phyloP scores from a whole-genome alignment of 768 basidiomycete species.

The Phylloporus sp. region DNA sequence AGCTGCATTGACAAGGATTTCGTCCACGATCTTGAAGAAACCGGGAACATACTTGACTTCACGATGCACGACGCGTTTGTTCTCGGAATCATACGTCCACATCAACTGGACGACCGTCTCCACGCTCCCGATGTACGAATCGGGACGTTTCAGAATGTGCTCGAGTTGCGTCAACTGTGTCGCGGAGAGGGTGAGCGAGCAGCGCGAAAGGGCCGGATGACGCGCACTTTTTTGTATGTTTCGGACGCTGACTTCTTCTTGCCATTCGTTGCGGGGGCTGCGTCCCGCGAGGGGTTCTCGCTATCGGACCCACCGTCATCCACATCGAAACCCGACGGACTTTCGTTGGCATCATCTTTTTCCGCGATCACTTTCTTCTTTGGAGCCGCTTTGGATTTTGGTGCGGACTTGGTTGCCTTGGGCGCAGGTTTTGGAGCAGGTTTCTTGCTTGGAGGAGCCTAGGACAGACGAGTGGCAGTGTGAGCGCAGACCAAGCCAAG shows the following conservation, averaged over 20 bases:
- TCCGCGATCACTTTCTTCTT: slow-evolving; percentile 72
- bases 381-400: slow-evolving; percentile 47
- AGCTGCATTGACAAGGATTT: slow-evolving; percentile 98
- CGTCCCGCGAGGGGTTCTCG: slow-evolving; percentile 29
- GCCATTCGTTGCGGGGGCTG: slow-evolving; percentile 28
- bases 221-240: slow-evolving; percentile 78
- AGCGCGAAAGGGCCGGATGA: neutral
- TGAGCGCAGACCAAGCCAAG: slow-evolving; percentile 7
- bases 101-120: slow-evolving; percentile 81
- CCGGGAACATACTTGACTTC: slow-evolving; percentile 92
- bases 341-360: slow-evolving; percentile 54
- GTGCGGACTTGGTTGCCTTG: slow-evolving; percentile 36
- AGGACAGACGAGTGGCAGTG: slow-evolving; percentile 14
- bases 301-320: slow-evolving; percentile 36
- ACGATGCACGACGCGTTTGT: slow-evolving; percentile 76
- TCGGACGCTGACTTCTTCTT: slow-evolving; percentile 91
- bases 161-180: slow-evolving; percentile 87
- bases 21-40: slow-evolving; percentile 99
- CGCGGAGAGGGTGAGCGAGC: neutral
- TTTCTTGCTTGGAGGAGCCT: slow-evolving; percentile 37
- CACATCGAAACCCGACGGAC: slow-evolving; percentile 39
- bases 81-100: slow-evolving; percentile 90
- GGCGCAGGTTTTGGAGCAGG: slow-evolving; percentile 40
- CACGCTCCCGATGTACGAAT: slow-evolving; percentile 95
- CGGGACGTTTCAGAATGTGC: slow-evolving; percentile 87